Base-by-base conservation (phyloP, 2,329 filamentous ascomycete species). In the Elsinoe perseae region DNA sequence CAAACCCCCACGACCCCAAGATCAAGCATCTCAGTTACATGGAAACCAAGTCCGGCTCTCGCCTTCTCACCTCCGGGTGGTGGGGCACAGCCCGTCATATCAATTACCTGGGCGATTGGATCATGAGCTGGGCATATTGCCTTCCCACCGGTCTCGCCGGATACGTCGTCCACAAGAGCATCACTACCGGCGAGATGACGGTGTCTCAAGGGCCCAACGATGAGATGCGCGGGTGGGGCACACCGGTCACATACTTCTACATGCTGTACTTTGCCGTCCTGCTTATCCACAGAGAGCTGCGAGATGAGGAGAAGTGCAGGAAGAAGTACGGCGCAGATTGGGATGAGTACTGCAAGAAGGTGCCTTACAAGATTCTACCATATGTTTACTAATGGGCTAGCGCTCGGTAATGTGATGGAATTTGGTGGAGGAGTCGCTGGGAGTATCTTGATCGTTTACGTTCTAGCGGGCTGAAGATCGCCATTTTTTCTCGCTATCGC, bases 91-190 rank as follows among this genome's bases (percentile, higher is more conserved):
- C 91, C 0, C 83, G 92, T 40, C 92, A 97, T 72, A 92, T 96
- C 78, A 97, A 96, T 75, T 96, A 97, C 72, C 73, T 95, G 1
- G 92, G 91, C 54, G 92, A 97, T 74, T 96, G 91, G 91, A 78
- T 93, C 62, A 91, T 95, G 82, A 82, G 86, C 7, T 96, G 89
- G 89, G 83, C 89, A 0, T 96, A 93, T 72, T 89, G 84, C 62
- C 77, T 96, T 42, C 91, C 92, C 1, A 95, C 91, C 0, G 87
- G 88, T 0, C 70, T 95, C 58, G 86, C 90, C 0, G 91, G 91
- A 10, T 95, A 92, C 69, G 75, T 84, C 38, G 83, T 95, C 52
- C 72, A 78, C 43, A 75, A 85, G 16, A 75, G 80, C 2, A 77
- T 81, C 0, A 75, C 80, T 58, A 77, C 81, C 58, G 71, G 73